These are phyloP conservation scores for Lithospermum erythrorhizon DNA, from an alignment of 257 asterid genomes.

Conservation along the genomic window DNA sequence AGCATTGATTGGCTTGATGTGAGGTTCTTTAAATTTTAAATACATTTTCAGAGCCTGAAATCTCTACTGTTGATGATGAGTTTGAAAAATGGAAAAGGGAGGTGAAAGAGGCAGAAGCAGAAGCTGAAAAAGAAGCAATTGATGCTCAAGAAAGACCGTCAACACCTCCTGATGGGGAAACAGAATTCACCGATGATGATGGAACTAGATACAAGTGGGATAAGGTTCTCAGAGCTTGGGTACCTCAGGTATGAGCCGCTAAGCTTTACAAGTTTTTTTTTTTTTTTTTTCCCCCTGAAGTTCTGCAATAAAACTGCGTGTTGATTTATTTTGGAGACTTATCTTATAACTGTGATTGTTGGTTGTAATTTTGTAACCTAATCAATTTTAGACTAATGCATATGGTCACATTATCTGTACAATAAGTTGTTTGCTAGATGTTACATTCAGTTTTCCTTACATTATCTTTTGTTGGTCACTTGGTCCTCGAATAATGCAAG, in stretches of 20 bases:
- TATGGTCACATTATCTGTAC: too few species aligned
- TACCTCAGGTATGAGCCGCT: slow-evolving; percentile 67
- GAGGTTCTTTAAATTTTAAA: slow-evolving; percentile 2
- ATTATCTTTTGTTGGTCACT: too few species aligned
- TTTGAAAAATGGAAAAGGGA: slow-evolving; percentile 82
- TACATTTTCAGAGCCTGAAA: slow-evolving; percentile 28
- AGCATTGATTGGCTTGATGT: slow-evolving; percentile 4
- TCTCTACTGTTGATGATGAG: slow-evolving; percentile 65
- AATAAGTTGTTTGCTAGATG: too few species aligned
- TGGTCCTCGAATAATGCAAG: too few species aligned
- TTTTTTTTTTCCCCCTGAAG: too few species aligned
- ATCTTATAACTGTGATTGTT: too few species aligned
- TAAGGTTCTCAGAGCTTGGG: slow-evolving; percentile 67
- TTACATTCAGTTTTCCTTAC: too few species aligned
- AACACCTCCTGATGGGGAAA: slow-evolving; percentile 93
- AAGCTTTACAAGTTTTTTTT: too few species aligned
- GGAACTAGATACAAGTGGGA: slow-evolving; percentile 94
- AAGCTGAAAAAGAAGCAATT: slow-evolving; percentile 27
- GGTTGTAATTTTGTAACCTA: too few species aligned
- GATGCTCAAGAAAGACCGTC: slow-evolving; percentile 68
- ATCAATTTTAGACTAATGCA: too few species aligned
- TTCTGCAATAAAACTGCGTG: too few species aligned
- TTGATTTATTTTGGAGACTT: too few species aligned
- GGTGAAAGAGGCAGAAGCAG: slow-evolving; percentile 68
- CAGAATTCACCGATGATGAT: slow-evolving; percentile 92